Evolutionary conservation across 106 monocot species (phyloP), one percentile per base, ranked within the genome.

Genomic region (Iris macrosiphon): DNA sequence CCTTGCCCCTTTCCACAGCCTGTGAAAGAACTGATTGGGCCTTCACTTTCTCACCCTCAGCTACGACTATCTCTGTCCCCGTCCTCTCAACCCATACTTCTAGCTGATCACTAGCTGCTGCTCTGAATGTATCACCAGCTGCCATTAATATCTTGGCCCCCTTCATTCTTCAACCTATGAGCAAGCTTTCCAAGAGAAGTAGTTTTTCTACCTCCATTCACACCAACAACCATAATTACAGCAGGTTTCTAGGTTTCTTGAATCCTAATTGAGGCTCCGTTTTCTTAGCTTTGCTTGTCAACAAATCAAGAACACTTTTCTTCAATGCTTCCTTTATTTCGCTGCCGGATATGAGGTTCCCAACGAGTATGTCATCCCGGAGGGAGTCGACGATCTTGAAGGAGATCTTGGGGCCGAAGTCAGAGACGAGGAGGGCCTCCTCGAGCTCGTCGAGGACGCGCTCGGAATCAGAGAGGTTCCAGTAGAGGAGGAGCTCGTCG

Each of bases 71-170:
- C 59, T 88, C 88, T 61, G 84, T 78, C 27, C 81, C 88, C 15
- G 93, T 88, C 79, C 93, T 88, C 57, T 84, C 84, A 59, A 88
- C 93, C 93, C 93, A 94, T 32, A 94, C 69, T 59, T 94, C 93
- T 64, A 94, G 69, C 70, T 94, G 93, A 12, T 94, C 93, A 57
- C 88, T 78, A 34, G 93, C 93, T 51, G 93, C 93, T 64, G 93
- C 93, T 73, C 93, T 80, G 70, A 88, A 93, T 48, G 93, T 93
- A 61, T 94, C 93, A 59, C 93, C 93, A 57, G 93, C 93, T 43
- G 93, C 93, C 88, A 94, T 75, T 68, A 94, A 40, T 71, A 88
- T 56, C 93, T 94, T 43, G 45, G 12, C 3, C 75, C 13, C 88
- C 93, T 75, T 94, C 93, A 64, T 78, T 94, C 75, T 94, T 88